Base-by-base conservation (phyloP, 1,284 basidiomycete genomes). In the Ustilago loliicola region DNA sequence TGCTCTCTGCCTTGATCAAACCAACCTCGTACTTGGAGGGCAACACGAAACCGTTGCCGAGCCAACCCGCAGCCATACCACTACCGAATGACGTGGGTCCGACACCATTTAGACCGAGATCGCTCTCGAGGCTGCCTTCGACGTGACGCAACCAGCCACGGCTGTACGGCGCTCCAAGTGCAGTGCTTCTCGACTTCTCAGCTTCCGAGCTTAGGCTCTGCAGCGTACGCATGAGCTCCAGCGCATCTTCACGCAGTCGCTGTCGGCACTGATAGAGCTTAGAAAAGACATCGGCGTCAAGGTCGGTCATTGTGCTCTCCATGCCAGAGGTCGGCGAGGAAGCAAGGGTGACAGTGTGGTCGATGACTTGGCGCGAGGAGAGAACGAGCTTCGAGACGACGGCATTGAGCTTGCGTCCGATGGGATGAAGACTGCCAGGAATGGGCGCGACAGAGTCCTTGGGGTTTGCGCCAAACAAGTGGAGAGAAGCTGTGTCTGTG, bases 301-400 rank as follows among this genome's bases (percentile, higher is more conserved):
- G 64, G 40, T 72, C 70, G 2, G 75, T 77, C 75, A 77, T 77
- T 52, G 75, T 77, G 60, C 70, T 73, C 50, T 73, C 70, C 61
- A 66, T 60, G 36, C 66, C 47, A 10, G 75, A 72, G 17, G 75
- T 73, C 0, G 70, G 75, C 50, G 75, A 77, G 1, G 75, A 77
- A 29, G 70, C 66, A 3, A 77, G 75, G 7, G 75, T 77, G 56
- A 77, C 70, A 19, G 70, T 73, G 54, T 81, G 78, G 34, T 83
- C 81, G 56, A 86, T 83, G 50, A 85, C 82, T 40, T 88, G 87
- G 4, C 88, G 86, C 9, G 87, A 82, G 11, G 87, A 87, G 3
- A 89, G 84, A 13, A 87, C 85, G 21, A 89, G 85, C 65, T 88
- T 88, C 25, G 88, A 88, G 17, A 89, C 84, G 8, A 87, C 87